Conservation (phyloP, 106 monocot species). For the Dioscorea alata region DNA sequence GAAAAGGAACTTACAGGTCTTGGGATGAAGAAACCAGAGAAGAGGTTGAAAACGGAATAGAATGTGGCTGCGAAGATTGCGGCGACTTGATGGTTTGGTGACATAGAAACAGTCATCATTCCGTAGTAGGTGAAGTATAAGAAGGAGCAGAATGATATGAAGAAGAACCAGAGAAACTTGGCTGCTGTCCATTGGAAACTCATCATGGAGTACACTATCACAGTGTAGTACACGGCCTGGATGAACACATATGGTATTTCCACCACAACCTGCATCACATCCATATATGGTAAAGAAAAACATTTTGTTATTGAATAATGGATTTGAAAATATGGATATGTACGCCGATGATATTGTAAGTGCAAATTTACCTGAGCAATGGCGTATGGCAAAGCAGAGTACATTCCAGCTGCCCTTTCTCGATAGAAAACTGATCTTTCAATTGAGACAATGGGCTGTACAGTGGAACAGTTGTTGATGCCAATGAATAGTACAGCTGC, state of each 20-base stretch:
- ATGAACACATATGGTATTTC: slow-evolving; percentile 63
- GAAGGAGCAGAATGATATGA: slow-evolving; percentile 60
- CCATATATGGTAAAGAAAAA: not conserved
- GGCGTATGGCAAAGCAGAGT: slow-evolving; percentile 77
- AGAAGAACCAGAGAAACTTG: slow-evolving; percentile 81
- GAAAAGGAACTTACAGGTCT: slow-evolving; percentile 42
- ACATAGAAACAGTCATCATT: slow-evolving; percentile 70
- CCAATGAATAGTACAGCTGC: slow-evolving; percentile 56
- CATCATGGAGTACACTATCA: slow-evolving; percentile 71
- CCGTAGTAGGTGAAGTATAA: slow-evolving; percentile 81
- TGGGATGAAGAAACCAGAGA: slow-evolving; percentile 78
- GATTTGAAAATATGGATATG: too few relatives aligned
- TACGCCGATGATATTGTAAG: too few relatives aligned
- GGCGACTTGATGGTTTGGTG: slow-evolving; percentile 66
- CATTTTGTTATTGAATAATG: too few relatives aligned
- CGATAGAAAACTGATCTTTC: slow-evolving; percentile 83
- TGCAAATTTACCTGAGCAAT: slow-evolving; percentile 52
- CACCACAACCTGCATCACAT: slow-evolving; percentile 46
- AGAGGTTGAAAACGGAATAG: slow-evolving; percentile 68
- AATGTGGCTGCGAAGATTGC: slow-evolving; percentile 57
- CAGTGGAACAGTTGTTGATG: slow-evolving; percentile 59
- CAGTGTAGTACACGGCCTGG: slow-evolving; percentile 32
- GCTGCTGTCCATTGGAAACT: slow-evolving; percentile 62
- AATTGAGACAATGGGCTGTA: slow-evolving; percentile 62
- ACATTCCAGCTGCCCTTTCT: slow-evolving; percentile 85